These are phyloP conservation scores for Panicum virgatum DNA, from an alignment of 202 grass and related monocot genomes.

Conservation along the genomic window DNA sequence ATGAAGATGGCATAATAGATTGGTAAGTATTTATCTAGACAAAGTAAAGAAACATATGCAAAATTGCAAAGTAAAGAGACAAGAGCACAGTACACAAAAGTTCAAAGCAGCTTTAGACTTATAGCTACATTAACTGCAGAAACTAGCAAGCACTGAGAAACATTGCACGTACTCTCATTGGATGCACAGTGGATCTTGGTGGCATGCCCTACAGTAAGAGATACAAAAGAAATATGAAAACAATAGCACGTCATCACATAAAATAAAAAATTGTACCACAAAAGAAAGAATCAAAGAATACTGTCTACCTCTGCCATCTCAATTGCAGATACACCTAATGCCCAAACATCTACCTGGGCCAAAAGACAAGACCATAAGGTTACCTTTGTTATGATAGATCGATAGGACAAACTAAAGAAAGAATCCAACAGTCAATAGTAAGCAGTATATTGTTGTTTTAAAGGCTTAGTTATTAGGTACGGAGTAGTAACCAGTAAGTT, in stretches of 20 bases:
- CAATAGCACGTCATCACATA: slow-evolving; percentile 1
- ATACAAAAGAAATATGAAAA: slow-evolving; percentile 17
- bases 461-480: slow-evolving; percentile 24
- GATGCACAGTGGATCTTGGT: slow-evolving; percentile 94
- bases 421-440: background rate
- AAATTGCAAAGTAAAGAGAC: background rate
- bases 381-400: slow-evolving; percentile 23
- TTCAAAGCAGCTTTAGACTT: slow-evolving; percentile 9
- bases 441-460: background rate
- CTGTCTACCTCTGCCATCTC: slow-evolving; percentile 94
- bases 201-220: slow-evolving; percentile 77
- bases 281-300: slow-evolving; percentile 45
- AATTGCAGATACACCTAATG: slow-evolving; percentile 97
- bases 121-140: slow-evolving; percentile 21
- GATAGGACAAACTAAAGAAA: slow-evolving; percentile 24
- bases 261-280: slow-evolving; percentile 7
- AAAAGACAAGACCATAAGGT: slow-evolving; percentile 13
- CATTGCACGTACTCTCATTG: slow-evolving; percentile 83
- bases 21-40: slow-evolving; percentile 4
- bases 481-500: background rate
- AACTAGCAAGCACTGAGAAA: slow-evolving; percentile 26
- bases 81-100: slow-evolving; percentile 23
- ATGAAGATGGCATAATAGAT: slow-evolving; percentile 18
- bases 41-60: slow-evolving; percentile 32
- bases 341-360: slow-evolving; percentile 96